phyloP scores from a whole-genome alignment of 805 yeast genomes.

The Priceomyces castillae region DNA sequence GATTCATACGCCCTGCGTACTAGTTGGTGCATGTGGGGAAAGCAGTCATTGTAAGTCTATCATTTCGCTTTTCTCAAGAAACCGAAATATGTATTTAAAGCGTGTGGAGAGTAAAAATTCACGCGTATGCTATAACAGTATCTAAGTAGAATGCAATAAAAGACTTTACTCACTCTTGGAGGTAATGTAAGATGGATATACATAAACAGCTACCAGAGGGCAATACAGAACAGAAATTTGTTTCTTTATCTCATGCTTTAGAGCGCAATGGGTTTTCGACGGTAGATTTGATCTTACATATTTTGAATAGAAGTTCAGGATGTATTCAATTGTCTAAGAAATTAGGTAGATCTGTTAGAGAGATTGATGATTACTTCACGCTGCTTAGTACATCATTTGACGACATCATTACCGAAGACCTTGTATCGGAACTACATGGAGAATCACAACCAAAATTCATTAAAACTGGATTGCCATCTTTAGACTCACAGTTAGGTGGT shows the following conservation, averaged over 20 bases:
- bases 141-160: too few relatives aligned
- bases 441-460: slow-evolving; percentile 5
- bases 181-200: slow-evolving; percentile 20
- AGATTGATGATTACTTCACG: slow-evolving; percentile 21
- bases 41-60: too few relatives aligned
- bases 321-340: slow-evolving; percentile 18
- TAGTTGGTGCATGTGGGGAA: too few relatives aligned
- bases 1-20: too few relatives aligned
- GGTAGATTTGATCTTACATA: slow-evolving; percentile 21
- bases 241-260: slow-evolving; percentile 14
- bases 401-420: neutral
- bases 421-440: neutral
- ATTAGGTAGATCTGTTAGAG: slow-evolving; percentile 25
- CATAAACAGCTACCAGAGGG: slow-evolving; percentile 20
- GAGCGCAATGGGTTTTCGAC: slow-evolving; percentile 24
- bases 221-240: slow-evolving; percentile 12
- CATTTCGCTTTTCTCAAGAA: too few relatives aligned
- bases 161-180: too few relatives aligned
- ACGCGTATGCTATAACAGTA: too few relatives aligned
- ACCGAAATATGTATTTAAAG: too few relatives aligned
- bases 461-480: slow-evolving; percentile 22
- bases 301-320: slow-evolving; percentile 9
- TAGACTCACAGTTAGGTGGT: slow-evolving; percentile 29
- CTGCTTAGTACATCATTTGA: slow-evolving; percentile 9
- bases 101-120: too few relatives aligned